Base-by-base conservation (phyloP, 768 basidiomycete genomes). In the Russula foetens region DNA sequence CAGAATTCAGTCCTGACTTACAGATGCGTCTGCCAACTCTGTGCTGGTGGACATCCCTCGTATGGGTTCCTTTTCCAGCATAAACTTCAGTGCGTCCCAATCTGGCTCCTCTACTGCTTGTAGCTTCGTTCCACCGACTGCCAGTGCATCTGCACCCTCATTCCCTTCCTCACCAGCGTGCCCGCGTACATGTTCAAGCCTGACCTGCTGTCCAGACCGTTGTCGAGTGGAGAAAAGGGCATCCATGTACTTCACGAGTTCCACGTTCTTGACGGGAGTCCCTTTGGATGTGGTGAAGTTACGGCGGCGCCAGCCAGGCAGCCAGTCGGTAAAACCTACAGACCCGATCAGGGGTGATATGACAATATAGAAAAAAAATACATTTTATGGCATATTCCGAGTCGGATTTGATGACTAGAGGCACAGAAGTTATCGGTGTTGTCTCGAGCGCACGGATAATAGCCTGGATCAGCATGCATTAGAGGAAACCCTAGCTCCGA, bases 321-420 rank as follows among this genome's bases (percentile, higher is more conserved):
- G 73, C 88, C 89, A 96, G 15, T 72, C 68, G 0, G 76, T 70
- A 68, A 92, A 77, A 67, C 88, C 92, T 93, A 67, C 15, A 7
- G 47, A n/a, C 35, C 39, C n/a, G 14, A 48, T 69, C 51, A 67
- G 58, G 53, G 29, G 58, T 28, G 59, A 24, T 24, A 38, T 4
- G 35, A 26, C 38, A 49, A 38, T 47, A 21, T 0, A 14, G 33
- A 33, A 6, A 69, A 74, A 23, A 5, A 69, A 73, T 62, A 94
- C 94, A 93, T 51, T 82, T 73, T 4, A 92, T 92, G 1, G 84
- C 84, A 67, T 97, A 97, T 47, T 82, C 73, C 0, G 94, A 97
- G 71, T 98, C 95, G 0, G 90, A 86, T 66, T 86, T 87, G 67
- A 97, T 89, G 51, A 89, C 67, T 2, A 98, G 73, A 0, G 83